Evolutionary conservation across 768 basidiomycete genomes (phyloP).

Genomic region (Pseudohyphozyma bogoriensis): DNA sequence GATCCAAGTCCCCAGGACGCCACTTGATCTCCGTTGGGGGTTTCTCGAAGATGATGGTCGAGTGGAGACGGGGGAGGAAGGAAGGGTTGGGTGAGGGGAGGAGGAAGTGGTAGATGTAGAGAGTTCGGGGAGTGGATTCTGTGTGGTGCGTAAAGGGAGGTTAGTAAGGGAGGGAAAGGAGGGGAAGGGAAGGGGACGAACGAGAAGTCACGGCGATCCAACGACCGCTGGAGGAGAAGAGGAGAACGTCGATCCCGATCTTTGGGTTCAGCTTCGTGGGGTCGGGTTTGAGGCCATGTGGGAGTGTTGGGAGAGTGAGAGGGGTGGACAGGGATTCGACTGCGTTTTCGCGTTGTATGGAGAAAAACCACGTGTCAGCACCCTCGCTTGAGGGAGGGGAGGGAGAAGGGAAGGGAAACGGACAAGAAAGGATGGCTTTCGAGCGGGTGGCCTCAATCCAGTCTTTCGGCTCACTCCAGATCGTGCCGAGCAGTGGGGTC

Average conservation of each 20-base stretch:
- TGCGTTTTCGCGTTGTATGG: background rate
- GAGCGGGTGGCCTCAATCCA: constrained; percentile 23
- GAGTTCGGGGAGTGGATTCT: constrained; percentile 7
- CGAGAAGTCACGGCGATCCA: constrained; percentile 9
- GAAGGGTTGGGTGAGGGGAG: background rate
- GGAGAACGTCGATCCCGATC: constrained; percentile 13
- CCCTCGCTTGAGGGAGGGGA: too few relatives aligned
- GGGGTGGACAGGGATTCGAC: constrained; percentile 6
- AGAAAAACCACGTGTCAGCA: background rate
- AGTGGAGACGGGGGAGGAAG: background rate
- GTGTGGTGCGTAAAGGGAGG: background rate
- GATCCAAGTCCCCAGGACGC: background rate
- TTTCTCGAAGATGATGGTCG: background rate
- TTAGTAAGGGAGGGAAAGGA: background rate
- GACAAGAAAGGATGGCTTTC: constrained; percentile 22
- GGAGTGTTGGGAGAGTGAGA: background rate
- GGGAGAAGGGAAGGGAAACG: background rate
- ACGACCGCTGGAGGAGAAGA: background rate
- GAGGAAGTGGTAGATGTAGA: constrained; percentile 12
- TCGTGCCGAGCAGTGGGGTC: background rate
- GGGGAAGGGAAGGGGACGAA: background rate
- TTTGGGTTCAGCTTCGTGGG: constrained; percentile 1
- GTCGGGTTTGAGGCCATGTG: background rate
- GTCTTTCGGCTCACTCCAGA: constrained; percentile 18
- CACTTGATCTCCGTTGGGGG: background rate